phyloP scores from a whole-genome alignment of 2,329 filamentous ascomycete species.

The Blastomyces emzantsi region DNA sequence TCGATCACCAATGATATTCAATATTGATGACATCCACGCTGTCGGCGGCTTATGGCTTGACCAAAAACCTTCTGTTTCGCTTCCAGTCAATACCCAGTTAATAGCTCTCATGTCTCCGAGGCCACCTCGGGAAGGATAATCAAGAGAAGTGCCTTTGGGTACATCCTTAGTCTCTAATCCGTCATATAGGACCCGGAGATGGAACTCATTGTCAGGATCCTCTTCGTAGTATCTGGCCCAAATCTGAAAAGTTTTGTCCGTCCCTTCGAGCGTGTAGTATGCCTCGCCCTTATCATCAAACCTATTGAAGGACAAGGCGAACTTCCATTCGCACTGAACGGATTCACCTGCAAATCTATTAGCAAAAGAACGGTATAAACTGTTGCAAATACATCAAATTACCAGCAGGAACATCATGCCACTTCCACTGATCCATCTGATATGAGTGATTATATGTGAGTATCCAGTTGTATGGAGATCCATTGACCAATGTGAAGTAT shows the following conservation, averaged over 20 bases:
- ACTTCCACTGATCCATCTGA: conserved; percentile 33
- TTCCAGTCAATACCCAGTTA: conserved; percentile 32
- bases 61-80: conserved; percentile 29
- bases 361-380: conserved; percentile 22
- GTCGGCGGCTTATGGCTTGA: conserved; percentile 25
- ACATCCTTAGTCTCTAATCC: conserved; percentile 16
- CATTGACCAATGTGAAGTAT: conserved; percentile 33
- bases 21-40: conserved; percentile 36
- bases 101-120: conserved; percentile 14
- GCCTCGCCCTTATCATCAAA: conserved; percentile 8
- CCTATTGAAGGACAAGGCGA: conserved; percentile 5
- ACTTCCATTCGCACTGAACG: conserved; percentile 16
- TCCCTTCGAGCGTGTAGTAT: conserved; percentile 9
- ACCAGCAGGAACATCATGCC: conserved; percentile 26
- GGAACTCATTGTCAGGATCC: neutral
- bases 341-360: conserved; percentile 6
- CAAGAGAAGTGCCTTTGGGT: conserved; percentile 2
- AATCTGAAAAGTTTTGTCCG: conserved; percentile 10
- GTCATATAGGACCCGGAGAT: conserved; percentile 15
- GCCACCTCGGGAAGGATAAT: conserved; percentile 5
- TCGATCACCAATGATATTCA: conserved; percentile 31
- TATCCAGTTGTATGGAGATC: conserved; percentile 33
- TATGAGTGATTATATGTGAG: conserved; percentile 25
- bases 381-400: conserved; percentile 12
- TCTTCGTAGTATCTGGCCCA: conserved; percentile 5